phyloP scores from a whole-genome alignment of 2,329 filamentous ascomycete species.

The Pleoardoris graminearum region DNA sequence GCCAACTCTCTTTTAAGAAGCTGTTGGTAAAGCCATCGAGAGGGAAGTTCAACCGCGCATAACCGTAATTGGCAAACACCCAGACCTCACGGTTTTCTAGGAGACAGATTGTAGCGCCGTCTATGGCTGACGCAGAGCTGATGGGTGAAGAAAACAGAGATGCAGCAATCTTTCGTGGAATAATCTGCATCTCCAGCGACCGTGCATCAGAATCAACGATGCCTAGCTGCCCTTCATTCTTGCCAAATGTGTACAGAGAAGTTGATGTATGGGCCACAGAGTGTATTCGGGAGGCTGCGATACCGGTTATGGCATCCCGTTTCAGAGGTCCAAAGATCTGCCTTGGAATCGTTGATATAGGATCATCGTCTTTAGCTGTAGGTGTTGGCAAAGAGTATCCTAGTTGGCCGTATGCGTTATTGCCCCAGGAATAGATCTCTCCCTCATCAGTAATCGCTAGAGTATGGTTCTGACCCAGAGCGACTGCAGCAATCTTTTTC shows the following conservation, averaged over 20 bases:
- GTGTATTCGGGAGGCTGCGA: conserved; percentile 87
- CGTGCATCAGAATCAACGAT: conserved; percentile 94
- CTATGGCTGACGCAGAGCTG: conserved; percentile 80
- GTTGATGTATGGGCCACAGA: conserved; percentile 84
- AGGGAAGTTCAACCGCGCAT: conserved; percentile 86
- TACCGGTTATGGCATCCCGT: conserved; percentile 77
- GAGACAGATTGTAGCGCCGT: conserved; percentile 83
- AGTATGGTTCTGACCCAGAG: conserved; percentile 88
- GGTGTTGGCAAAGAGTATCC: conserved; percentile 77
- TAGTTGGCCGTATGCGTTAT: conserved; percentile 81
- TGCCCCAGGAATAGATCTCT: conserved; percentile 95
- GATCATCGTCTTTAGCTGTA: conserved; percentile 73
- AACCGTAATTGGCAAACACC: conserved; percentile 94
- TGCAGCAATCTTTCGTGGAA: conserved; percentile 84
- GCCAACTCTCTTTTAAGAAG: conserved; percentile 67
- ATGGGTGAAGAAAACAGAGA: conserved; percentile 77
- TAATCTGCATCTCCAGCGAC: conserved; percentile 80
- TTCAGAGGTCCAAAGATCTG: conserved; percentile 93
- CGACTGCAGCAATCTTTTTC: conserved; percentile 74
- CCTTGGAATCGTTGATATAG: conserved; percentile 77
- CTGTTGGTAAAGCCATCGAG: conserved; percentile 72
- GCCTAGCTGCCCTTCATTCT: conserved; percentile 91
- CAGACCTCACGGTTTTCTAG: conserved; percentile 87
- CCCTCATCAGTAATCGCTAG: conserved; percentile 82
- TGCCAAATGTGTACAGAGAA: conserved; percentile 90